Conservation (phyloP, 2,329 filamentous ascomycete species). For the Cladophialophora chaetospira region DNA sequence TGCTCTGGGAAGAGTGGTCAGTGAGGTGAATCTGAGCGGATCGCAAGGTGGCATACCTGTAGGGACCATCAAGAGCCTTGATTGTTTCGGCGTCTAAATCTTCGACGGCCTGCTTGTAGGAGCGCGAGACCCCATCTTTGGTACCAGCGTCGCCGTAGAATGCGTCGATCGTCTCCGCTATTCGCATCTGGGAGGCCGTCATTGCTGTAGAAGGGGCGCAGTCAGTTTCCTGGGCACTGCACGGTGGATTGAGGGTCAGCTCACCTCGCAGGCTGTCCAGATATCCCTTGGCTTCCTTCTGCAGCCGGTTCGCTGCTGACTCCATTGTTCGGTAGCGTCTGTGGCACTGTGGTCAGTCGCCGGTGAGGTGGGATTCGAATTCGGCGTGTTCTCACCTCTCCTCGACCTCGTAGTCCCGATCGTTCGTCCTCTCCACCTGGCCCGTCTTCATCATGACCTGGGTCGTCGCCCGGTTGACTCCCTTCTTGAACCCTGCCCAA, state of each 20-base stretch:
- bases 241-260: slow-evolving; percentile 24
- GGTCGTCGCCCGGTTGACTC: slow-evolving; percentile 97
- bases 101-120: slow-evolving; percentile 97
- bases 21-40: background rate
- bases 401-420: slow-evolving; percentile 98
- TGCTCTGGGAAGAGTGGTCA: slow-evolving; percentile 54
- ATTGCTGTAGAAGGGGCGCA: slow-evolving; percentile 65
- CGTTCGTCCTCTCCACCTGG: slow-evolving; percentile 97
- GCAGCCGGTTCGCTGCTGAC: slow-evolving; percentile 83
- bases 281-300: slow-evolving; percentile 98
- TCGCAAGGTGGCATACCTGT: slow-evolving; percentile 59
- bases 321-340: slow-evolving; percentile 98
- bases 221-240: background rate
- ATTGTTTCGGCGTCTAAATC: slow-evolving; percentile 98
- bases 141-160: slow-evolving; percentile 97
- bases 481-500: slow-evolving; percentile 78
- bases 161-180: slow-evolving; percentile 97
- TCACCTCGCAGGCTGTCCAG: slow-evolving; percentile 88
- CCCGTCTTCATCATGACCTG: slow-evolving; percentile 99
- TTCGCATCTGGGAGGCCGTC: slow-evolving; percentile 99
- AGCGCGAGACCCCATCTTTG: slow-evolving; percentile 89
- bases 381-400: slow-evolving; percentile 63
- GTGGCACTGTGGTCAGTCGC: slow-evolving; percentile 21
- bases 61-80: slow-evolving; percentile 95
- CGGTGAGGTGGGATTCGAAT: background rate